Evolutionary conservation across 768 basidiomycete genomes (phyloP), one percentile per base, ranked within the genome.

Genomic region (Mycena indigotica): DNA sequence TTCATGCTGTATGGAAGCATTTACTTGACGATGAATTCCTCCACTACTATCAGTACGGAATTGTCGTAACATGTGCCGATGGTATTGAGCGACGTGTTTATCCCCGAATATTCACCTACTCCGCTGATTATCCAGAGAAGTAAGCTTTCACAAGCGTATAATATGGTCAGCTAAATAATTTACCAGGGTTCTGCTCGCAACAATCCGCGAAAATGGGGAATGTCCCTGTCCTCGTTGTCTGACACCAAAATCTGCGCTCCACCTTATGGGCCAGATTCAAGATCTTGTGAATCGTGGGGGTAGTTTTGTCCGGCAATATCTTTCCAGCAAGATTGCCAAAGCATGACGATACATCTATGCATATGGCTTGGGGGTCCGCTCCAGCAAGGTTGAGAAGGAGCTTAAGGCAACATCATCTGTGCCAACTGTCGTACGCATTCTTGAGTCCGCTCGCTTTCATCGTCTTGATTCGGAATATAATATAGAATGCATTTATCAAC

Each of bases 151-250:
- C 35, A 10, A 38, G n/a, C n/a, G n/a, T n/a, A n/a, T n/a, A n/a
- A n/a, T n/a, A n/a, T n/a, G n/a, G n/a, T n/a, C n/a, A n/a, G 30
- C 24, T 55, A 4, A 39, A 12, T 32, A 24, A 54, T 26, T 2
- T n/a, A n/a, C 0, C 48, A 77, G 75, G 57, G 60, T 76, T 8
- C 66, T 79, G 0, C 46, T 79, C 1, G 69, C 76, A 0, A 67
- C 67, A 6, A 72, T 80, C 19, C 66, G 67, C 5, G 66, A 69
- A 40, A 54, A 70, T 1, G 74, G 72, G 1, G 15, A 48, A 1
- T 72, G 70, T 46, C 76, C 74, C 15, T 80, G 79, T 56, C 77
- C 77, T 0, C 62, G 70, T 0, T 80, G 79, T 53, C 55, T 71
- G 0, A 58, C 75, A 24, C 44, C 41, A 6, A 75, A 73, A 51